Evolutionary conservation across 345 rosid species (phyloP), one percentile per base, ranked within the genome.

Genomic region (Anacardium occidentale): DNA sequence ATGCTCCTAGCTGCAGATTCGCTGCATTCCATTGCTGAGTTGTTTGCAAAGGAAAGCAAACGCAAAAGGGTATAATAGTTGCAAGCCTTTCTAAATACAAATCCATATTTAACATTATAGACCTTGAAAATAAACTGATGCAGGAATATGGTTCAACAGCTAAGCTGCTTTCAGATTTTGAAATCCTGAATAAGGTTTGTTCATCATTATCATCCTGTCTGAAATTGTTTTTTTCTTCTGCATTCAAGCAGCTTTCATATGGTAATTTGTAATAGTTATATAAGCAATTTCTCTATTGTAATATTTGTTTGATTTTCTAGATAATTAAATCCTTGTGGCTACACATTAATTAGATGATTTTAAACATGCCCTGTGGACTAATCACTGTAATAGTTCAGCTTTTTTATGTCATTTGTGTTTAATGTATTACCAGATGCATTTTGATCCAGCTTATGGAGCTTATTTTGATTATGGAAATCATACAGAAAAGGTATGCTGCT

Each of bases 381-480:
- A n/a, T 59, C 2, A 26, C 48, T 7, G 29, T 25, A 17, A 22
- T 2, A 48, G 24, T 66, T 52, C 22, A 20, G 11, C 37, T 3
- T 66, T n/a, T 58, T 62, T 26, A 42, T 57, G 57, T 74, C 63
- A 55, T 24, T 24, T 17, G 7, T 69, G 5, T 5, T 62, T 69
- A 21, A 34, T 75, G 40, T 58, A 69, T 78, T 21, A 57, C 62
- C 92, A 95, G 98, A 87, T 92, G 91, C 97, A 95, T 78, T 83
- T 89, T 78, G 93, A 94, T 83, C 82, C 85, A 56, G 82, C 81
- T 6, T 74, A 77, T 81, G 97, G 97, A 78, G 86, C 97, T 76
- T 94, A 90, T 77, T 85, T 88, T 68, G 98, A 94, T 82, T 94
- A 83, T 71, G 98, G 98, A 50, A 89, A 94, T 77, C 98, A 94